Percentiles rank a stretch among this genome's conserved stretches.
phyloP scores from a whole-genome alignment of 495 filamentous ascomycete genomes.

The Aspergillus avenaceus region DNA sequence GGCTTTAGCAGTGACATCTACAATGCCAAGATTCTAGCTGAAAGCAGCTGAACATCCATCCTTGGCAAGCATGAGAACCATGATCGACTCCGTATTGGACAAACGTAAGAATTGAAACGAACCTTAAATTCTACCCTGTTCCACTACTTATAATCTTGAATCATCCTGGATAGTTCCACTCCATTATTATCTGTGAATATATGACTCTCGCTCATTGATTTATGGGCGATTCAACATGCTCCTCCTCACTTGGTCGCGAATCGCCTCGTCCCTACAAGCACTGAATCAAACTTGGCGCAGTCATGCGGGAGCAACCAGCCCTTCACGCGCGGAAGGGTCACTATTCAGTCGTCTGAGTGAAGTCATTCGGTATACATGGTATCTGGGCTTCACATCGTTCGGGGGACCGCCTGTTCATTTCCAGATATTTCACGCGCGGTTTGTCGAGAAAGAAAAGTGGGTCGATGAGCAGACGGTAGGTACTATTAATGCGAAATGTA shows the following conservation, averaged over 20 bases:
- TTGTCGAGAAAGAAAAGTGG: constrained; percentile 64
- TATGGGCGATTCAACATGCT: constrained; percentile 2
- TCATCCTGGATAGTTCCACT: background rate
- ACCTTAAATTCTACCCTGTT: background rate
- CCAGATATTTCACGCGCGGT: constrained; percentile 60
- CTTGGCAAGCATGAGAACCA: background rate
- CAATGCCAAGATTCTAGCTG: no score
- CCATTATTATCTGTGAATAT: background rate
- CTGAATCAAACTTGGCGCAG: constrained; percentile 2
- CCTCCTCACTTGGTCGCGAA: constrained; percentile 1
- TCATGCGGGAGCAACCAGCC: background rate
- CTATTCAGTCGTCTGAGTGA: constrained; percentile 21
- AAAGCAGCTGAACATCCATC: no score
- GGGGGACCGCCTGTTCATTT: constrained; percentile 72
- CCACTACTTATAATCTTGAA: background rate
- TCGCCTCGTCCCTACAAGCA: constrained; percentile 1
- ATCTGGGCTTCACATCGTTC: constrained; percentile 68
- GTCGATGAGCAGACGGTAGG: constrained; percentile 69
- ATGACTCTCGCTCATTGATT: background rate
- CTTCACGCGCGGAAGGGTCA: background rate
- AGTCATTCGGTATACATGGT: constrained; percentile 52
- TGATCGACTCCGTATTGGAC: background rate
- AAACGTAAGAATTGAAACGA: background rate
- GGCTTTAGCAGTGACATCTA: background rate
- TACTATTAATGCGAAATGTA: background rate